A percentile compares a stretch with the other conserved stretches of the same genome.
These are phyloP conservation scores for Gelatoporia subvermispora DNA, from an alignment of 768 basidiomycete species.

Conservation along the genomic window DNA sequence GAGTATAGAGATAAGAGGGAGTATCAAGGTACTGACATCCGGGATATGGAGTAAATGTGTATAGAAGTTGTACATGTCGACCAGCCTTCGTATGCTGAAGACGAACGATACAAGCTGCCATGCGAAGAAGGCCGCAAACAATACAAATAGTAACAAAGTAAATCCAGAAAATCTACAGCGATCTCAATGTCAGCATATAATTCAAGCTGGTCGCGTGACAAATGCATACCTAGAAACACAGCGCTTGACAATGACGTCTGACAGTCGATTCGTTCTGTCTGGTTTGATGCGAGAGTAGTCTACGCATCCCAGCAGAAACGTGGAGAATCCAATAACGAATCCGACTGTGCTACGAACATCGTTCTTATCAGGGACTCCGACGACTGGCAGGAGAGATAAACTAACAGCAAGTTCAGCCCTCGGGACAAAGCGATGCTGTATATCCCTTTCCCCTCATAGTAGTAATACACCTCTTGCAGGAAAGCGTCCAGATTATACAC, in stretches of 20 bases:
- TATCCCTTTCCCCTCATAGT: constrained; percentile 96
- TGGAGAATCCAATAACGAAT: constrained; percentile 98
- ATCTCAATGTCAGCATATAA: not conserved
- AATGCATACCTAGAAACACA: constrained; percentile 73
- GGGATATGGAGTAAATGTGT: constrained; percentile 91
- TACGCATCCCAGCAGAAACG: constrained; percentile 91
- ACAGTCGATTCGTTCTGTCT: constrained; percentile 61
- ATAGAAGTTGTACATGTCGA: constrained; percentile 96
- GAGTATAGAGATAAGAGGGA: not conserved
- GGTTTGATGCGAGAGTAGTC: constrained; percentile 81
- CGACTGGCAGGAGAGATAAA: constrained; percentile 24
- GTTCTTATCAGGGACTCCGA: constrained; percentile 22
- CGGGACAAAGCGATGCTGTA: constrained; percentile 90
- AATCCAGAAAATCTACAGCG: constrained; percentile 71
- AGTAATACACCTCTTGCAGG: constrained; percentile 90
- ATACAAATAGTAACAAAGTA: constrained; percentile 76
- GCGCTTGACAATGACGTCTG: constrained; percentile 74
- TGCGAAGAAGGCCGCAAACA: constrained; percentile 82
- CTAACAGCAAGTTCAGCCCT: constrained; percentile 92
- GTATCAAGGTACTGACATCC: constrained; percentile 54
- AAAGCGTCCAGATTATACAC: constrained; percentile 96
- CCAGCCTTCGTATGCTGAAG: constrained; percentile 68
- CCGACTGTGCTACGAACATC: constrained; percentile 74
- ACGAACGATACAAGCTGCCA: constrained; percentile 85
- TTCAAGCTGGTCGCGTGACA: not conserved